Percentiles rank a stretch among this genome's conserved stretches.
These are phyloP conservation scores for Russula brevipes DNA, from an alignment of 768 basidiomycete species.

Conservation along the genomic window DNA sequence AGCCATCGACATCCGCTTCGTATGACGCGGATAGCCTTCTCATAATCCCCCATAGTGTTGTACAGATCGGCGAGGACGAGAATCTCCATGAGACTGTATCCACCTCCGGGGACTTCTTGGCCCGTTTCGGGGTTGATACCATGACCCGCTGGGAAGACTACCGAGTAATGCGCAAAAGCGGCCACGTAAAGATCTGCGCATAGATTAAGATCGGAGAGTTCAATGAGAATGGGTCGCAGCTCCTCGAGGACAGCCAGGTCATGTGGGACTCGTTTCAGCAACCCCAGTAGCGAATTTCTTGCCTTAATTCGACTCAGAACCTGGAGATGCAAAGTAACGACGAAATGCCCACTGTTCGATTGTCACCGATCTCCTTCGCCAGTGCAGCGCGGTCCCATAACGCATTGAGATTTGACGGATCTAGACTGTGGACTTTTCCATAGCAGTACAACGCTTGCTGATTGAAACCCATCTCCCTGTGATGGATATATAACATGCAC, in stretches of 20 bases:
- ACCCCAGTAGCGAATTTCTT: constrained; percentile 56
- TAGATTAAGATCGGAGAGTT: constrained; percentile 58
- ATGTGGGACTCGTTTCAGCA: constrained; percentile 73
- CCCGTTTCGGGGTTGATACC: constrained; percentile 33
- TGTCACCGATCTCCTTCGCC: constrained; percentile 68
- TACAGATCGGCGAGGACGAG: constrained; percentile 82
- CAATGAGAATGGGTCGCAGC: constrained; percentile 69
- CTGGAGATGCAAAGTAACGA: background rate
- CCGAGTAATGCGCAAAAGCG: constrained; percentile 67
- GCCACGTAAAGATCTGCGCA: constrained; percentile 65
- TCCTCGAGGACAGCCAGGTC: constrained; percentile 76
- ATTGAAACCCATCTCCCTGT: constrained; percentile 61
- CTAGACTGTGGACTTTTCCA: constrained; percentile 70
- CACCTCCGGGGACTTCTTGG: constrained; percentile 29
- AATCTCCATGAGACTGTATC: constrained; percentile 63
- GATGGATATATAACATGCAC: background rate
- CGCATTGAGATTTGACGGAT: constrained; percentile 77
- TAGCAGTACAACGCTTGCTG: constrained; percentile 93
- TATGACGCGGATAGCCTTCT: constrained; percentile 62
- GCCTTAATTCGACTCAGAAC: constrained; percentile 37
- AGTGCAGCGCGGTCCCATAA: constrained; percentile 86
- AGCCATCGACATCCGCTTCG: constrained; percentile 82
- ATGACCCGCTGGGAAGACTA: constrained; percentile 45
- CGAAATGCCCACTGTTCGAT: constrained; percentile 49
- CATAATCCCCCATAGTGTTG: constrained; percentile 63